phyloP scores from a whole-genome alignment of 192 early-diverging fungal species.

The Umbelopsis isabellina region DNA sequence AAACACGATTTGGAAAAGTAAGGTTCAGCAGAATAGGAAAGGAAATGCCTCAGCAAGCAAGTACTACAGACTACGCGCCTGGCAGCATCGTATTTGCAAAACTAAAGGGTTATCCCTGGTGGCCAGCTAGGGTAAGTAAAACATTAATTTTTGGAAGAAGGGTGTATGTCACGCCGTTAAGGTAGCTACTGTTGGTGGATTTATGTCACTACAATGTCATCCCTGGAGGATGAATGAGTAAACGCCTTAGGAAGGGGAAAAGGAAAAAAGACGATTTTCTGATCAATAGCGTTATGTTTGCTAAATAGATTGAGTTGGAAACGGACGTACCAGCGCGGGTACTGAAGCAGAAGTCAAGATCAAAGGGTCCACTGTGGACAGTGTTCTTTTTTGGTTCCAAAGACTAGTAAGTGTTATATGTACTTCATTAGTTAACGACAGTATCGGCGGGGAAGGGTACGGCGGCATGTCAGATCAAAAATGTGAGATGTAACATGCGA shows the following conservation, averaged over 20 bases:
- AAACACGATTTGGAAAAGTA: neutral
- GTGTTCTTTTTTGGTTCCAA: conserved; percentile 48
- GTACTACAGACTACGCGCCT: conserved; percentile 41
- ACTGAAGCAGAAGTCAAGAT: conserved; percentile 46
- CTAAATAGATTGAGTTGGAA: conserved; percentile 45
- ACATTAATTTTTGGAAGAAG: neutral
- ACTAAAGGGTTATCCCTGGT: conserved; percentile 64
- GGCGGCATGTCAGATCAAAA: no score
- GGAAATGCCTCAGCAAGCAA: conserved; percentile 18
- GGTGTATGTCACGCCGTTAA: neutral
- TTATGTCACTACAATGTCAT: neutral
- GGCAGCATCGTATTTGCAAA: conserved; percentile 64
- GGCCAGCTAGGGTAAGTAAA: conserved; percentile 61
- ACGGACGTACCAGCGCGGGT: conserved; percentile 39
- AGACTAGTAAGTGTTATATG: conserved; percentile 46
- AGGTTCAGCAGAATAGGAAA: conserved; percentile 7
- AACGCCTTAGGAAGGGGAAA: neutral
- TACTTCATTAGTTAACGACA: no score
- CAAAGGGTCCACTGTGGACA: conserved; percentile 38
- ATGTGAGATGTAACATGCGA: no score
- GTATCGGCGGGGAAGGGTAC: neutral
- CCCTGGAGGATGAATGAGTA: neutral
- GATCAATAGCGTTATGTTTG: neutral
- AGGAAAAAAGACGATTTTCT: neutral
- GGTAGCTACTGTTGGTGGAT: neutral